phyloP scores from a whole-genome alignment of 139 green algal species.

The Nannochloris sp. region DNA sequence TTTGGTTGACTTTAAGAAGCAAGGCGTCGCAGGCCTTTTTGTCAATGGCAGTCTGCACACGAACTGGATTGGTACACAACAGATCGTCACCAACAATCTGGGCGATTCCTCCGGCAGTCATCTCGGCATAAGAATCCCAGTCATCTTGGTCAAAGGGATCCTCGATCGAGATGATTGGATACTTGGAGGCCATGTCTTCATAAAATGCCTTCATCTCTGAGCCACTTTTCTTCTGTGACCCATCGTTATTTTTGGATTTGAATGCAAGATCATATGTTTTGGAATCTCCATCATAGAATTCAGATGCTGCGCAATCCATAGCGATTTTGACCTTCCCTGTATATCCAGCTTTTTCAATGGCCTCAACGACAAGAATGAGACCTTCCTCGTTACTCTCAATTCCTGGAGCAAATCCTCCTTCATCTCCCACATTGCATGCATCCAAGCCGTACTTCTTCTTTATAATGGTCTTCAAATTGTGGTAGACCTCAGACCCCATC shows the following conservation, averaged over 20 bases:
- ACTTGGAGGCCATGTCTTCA: constrained; percentile 82
- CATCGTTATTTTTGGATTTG: constrained; percentile 74
- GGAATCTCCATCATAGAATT: constrained; percentile 86
- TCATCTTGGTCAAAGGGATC: constrained; percentile 99
- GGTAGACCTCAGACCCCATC: constrained; percentile 82
- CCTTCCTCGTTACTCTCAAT: constrained; percentile 93
- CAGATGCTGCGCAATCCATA: constrained; percentile 95
- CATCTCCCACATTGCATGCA: constrained; percentile 95
- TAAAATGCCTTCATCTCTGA: constrained; percentile 28
- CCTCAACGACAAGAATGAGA: constrained; percentile 81
- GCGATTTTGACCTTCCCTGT: constrained; percentile 96
- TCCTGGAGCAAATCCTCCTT: constrained; percentile 97
- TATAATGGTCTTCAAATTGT: constrained; percentile 93
- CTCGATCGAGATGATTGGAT: constrained; percentile 95
- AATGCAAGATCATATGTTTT: constrained; percentile 98
- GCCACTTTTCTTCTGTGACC: constrained; percentile 66
- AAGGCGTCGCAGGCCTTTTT: constrained; percentile 91
- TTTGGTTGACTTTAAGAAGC: constrained; percentile 86
- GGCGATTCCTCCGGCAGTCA: constrained; percentile 68
- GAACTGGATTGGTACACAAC: constrained; percentile 91
- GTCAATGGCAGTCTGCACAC: constrained; percentile 88
- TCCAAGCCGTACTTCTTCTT: constrained; percentile 99
- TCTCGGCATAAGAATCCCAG: constrained; percentile 66
- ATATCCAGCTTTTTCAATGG: constrained; percentile 80
- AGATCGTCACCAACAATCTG: constrained; percentile 97